A percentile compares a stretch with the other conserved stretches of the same genome.
Conservation (phyloP, 2,329 filamentous ascomycete genomes). For the Dactylellina leptospora region DNA sequence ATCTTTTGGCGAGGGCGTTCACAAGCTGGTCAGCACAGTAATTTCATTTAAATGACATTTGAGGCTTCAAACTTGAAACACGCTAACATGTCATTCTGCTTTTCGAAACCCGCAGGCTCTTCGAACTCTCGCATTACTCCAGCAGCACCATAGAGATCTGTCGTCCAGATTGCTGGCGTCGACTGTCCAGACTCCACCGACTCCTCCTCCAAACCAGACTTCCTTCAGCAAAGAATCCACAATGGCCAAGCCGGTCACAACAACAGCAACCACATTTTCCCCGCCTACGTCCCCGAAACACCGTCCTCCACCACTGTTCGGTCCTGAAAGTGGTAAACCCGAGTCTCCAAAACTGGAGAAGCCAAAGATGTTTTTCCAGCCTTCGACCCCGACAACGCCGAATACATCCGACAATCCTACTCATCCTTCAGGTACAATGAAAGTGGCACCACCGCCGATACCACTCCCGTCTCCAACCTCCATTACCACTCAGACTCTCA, state of each 20-base stretch:
- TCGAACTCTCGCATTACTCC: conserved; percentile 50
- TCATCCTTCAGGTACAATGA: conserved; percentile 48
- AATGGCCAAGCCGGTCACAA: conserved; percentile 49
- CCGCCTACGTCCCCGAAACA: conserved; percentile 51
- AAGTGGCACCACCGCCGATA: conserved; percentile 46
- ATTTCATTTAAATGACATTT: conserved; percentile 52
- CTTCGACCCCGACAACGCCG: conserved; percentile 49
- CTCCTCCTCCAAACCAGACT: conserved; percentile 52
- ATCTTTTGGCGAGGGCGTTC: conserved; percentile 45
- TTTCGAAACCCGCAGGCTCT: conserved; percentile 52
- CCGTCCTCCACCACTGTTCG: conserved; percentile 48
- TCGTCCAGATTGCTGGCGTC: conserved; percentile 52
- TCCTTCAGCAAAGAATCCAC: conserved; percentile 49
- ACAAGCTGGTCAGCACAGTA: conserved; percentile 52
- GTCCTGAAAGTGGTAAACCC: conserved; percentile 37
- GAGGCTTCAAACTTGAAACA: conserved; percentile 54
- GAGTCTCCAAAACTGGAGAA: conserved; percentile 41
- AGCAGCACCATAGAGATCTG: conserved; percentile 52
- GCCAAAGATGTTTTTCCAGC: conserved; percentile 53
- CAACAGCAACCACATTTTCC: conserved; percentile 48
- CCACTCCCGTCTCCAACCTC: conserved; percentile 43
- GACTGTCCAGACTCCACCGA: conserved; percentile 51
- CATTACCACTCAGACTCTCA: conserved; percentile 50
- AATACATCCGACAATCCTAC: conserved; percentile 48
- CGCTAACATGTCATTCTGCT: conserved; percentile 45